Base-by-base conservation (phyloP, 805 yeast species). In the Debaryomyces maramus region DNA sequence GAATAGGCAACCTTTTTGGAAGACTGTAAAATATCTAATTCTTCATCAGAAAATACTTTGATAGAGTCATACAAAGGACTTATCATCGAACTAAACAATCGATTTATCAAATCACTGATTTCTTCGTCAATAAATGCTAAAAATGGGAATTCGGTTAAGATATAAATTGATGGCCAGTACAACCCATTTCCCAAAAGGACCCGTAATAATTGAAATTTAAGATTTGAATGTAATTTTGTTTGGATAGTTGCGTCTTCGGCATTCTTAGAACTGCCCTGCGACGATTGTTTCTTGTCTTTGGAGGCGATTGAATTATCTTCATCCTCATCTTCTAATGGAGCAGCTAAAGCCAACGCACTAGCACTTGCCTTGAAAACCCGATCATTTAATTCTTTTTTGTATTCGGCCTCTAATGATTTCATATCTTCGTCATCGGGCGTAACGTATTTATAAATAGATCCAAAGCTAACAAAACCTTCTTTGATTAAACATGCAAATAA, bases 341-440 rank as follows among this genome's bases (percentile, higher is more conserved):
- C 93, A 5, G 97, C 96, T 50, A 89, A 58, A 0, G 97, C 93
- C 35, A 90, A 64, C 0, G 96, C 95, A 45, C 84, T 86, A 0
- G 87, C 83, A 17, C 78, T 73, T 0, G 90, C 83, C 45, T 70
- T 68, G 50, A 72, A 69, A 0, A 85, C 77, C 42, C 79, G 75
- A 9, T 78, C 78, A 11, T 81, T 80, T 41, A 72, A 50, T 7
- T 72, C 67, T 21, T 65, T 62, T 26, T 75, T 72, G 54, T 78
- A 75, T 3, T 56, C 53, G 1, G 61, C 62, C 27, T 79, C 73
- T 20, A 80, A 63, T 7, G 51, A 50, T 0, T 51, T 50, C 67
- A 85, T 67, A 3, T 61, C 73, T 4, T 64, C 70, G 20, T 75
- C 78, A 8, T 61, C 56, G 0, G 93, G 90, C 3, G 65, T 58